Conservation (phyloP, 208 protist species). For the Acanthamoeba castellanii region DNA sequence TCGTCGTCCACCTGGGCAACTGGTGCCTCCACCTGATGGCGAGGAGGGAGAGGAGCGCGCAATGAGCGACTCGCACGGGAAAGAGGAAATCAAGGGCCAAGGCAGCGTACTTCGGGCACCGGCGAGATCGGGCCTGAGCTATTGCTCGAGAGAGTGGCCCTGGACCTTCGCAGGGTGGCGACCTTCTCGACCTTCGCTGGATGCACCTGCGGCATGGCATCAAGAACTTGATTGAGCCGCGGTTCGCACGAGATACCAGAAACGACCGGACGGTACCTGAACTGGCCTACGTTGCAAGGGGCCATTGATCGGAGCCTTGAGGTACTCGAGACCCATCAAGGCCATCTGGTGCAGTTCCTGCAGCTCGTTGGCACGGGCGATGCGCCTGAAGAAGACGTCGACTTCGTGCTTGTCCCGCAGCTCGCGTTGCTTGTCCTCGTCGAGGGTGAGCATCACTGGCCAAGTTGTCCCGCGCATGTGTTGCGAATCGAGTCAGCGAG, state of each 20-base stretch:
- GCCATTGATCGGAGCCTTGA: not conserved
- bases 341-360: slow-evolving; percentile 17
- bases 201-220: not conserved
- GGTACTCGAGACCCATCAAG: not conserved
- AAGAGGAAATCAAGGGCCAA: too few relatives aligned
- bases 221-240: too few relatives aligned
- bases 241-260: too few relatives aligned
- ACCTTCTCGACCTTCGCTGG: not conserved
- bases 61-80: too few relatives aligned
- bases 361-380: not conserved
- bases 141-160: not conserved
- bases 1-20: not conserved
- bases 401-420: not conserved
- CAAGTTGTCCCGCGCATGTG: not conserved
- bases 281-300: not conserved
- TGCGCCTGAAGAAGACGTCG: not conserved
- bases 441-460: slow-evolving; percentile 13
- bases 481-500: not conserved
- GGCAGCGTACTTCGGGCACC: too few relatives aligned
- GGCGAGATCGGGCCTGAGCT: not conserved
- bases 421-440: not conserved
- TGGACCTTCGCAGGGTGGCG: not conserved
- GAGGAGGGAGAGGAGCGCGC: too few relatives aligned
- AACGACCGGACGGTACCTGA: not conserved
- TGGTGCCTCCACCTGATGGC: not conserved